A percentile compares a stretch with the other conserved stretches of the same genome.
phyloP scores from a whole-genome alignment of 2,329 filamentous ascomycete genomes.

The Rhynchosporium graminicola region DNA sequence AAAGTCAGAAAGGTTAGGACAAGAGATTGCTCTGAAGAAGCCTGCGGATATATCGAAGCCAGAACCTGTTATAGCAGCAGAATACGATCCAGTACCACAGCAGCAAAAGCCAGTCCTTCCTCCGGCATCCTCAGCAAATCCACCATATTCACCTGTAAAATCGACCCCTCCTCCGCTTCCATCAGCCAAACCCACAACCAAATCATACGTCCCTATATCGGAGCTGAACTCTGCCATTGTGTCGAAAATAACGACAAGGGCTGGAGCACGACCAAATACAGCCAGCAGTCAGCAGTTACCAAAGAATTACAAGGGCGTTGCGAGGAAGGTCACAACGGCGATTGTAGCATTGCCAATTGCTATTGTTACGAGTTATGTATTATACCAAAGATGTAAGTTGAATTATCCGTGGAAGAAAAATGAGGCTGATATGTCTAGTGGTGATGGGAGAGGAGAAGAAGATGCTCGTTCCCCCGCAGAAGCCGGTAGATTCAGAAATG shows the following conservation, averaged over 20 bases:
- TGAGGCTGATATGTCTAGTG: constrained; percentile 16
- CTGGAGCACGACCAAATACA: constrained; percentile 33
- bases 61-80: background rate
- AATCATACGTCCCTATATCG: constrained; percentile 31
- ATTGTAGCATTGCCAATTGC: constrained; percentile 40
- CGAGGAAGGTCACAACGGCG: constrained; percentile 37
- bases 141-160: constrained; percentile 5
- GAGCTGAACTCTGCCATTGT: constrained; percentile 38
- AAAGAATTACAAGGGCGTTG: constrained; percentile 35
- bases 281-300: constrained; percentile 31
- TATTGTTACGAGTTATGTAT: constrained; percentile 40
- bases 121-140: background rate
- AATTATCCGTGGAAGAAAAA: background rate
- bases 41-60: constrained; percentile 3
- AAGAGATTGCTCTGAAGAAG: background rate
- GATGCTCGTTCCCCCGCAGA: constrained; percentile 15
- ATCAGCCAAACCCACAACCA: constrained; percentile 16
- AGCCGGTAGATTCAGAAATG: background rate
- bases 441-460: constrained; percentile 32
- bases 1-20: background rate
- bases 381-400: constrained; percentile 39
- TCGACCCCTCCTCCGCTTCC: constrained; percentile 11
- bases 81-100: background rate
- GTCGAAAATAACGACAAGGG: constrained; percentile 33
- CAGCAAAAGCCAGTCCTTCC: background rate